Conservation (phyloP, 352 stramenopile genomes). For the Pelagophyceae sp. region DNA sequence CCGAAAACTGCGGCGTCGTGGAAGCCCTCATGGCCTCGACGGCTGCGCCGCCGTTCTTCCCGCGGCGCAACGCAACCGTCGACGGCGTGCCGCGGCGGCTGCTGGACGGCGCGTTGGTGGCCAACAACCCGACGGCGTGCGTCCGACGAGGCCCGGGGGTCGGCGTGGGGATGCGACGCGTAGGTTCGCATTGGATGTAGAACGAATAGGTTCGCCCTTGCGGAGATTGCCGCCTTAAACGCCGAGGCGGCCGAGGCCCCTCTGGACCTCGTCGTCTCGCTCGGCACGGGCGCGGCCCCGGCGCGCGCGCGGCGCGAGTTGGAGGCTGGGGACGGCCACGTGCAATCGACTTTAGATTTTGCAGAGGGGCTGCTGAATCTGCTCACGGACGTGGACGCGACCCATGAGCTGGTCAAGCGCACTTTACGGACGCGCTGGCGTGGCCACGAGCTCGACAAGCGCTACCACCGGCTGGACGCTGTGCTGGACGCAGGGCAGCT, state of each 20-base stretch:
- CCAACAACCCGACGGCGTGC: constrained; percentile 18
- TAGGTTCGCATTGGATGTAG: no score
- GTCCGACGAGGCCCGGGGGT: no score
- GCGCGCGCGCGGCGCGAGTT: not conserved
- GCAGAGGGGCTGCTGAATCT: not conserved
- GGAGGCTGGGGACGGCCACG: not conserved
- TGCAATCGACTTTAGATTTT: not conserved
- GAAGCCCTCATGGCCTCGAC: constrained; percentile 3
- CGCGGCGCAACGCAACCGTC: not conserved
- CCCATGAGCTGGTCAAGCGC: constrained; percentile 5
- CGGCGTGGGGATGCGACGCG: no score
- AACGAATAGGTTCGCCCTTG: constrained; percentile 9
- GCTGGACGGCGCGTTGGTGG: constrained; percentile 14
- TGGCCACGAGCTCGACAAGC: not conserved
- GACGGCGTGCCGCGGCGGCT: constrained; percentile 1
- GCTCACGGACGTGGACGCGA: constrained; percentile 13
- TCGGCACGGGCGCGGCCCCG: constrained; percentile 9
- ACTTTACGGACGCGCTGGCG: not conserved
- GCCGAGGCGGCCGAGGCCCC: not conserved
- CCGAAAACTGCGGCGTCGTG: not conserved
- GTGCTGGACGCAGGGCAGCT: constrained; percentile 7
- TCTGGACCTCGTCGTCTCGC: constrained; percentile 13
- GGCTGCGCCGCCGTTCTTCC: constrained; percentile 14
- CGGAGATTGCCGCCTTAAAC: not conserved
- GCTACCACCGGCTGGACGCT: constrained; percentile 17